Base-by-base conservation (phyloP, 202 grass and related monocot species). In the Zoysia matrella region DNA sequence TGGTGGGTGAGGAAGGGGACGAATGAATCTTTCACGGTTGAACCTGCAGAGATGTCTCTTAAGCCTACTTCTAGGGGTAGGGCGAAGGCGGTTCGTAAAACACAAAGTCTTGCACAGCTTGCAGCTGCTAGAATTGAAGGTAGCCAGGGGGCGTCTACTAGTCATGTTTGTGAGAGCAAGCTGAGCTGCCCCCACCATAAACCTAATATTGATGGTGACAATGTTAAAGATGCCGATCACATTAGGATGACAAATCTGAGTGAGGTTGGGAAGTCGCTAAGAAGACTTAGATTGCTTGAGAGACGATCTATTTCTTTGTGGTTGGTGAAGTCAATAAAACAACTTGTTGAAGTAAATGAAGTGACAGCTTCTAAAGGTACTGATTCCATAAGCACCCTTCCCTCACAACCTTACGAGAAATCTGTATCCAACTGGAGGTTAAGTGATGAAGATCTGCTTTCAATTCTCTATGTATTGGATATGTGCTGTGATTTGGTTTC, bases 111-210 rank as follows among this genome's bases (percentile, higher is more conserved):
- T 46, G 93, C 96, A 64, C 96, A 96, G 74, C 92, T 99, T 85
- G 93, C 91, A 53, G 78, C 89, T 89, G 83, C 90, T 85, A 85
- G 93, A 79, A 99, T 96, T 75, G 96, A 99, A 85, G 90, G 93
- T 80, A 96, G 89, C 80, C 93, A 96, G 69, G 93, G 93, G 45
- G 93, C 96, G 66, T 99, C 96, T 84, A 94, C 96, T 74, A 99
- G 96, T 80, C 96, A 99, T 94, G 89, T 94, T 60, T 99, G 96
- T 48, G 91, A 99, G 77, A 99, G 85, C 76, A 99, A 99, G 75
- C 63, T 90, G 80, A 88, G 80, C 70, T 96, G 96, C 72, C 87
- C 91, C n/a, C 96, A 99, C 81, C 96, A 94, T 83, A 90, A 93
- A 86, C 83, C 93, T 78, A 84, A 73, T 70, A 79, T 46, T 43